Percentiles rank a stretch among this genome's conserved stretches.
Evolutionary conservation across 345 rosid genomes (phyloP).

Genomic region (Arabidopsis arenosa): DNA sequence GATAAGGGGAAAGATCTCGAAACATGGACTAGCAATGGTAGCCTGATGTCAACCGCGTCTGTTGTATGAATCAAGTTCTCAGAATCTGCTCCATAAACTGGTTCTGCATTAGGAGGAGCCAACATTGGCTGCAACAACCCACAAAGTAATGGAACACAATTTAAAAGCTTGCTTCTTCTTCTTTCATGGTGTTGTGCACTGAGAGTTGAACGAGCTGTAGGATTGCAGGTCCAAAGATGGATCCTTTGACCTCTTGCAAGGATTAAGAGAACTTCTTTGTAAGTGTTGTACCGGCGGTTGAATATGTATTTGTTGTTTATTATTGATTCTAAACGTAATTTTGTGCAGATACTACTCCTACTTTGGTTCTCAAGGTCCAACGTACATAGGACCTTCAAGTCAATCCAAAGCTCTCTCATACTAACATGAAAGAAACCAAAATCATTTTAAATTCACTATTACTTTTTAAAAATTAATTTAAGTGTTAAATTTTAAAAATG

Average conservation of each 20-base stretch:
- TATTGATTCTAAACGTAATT: background rate
- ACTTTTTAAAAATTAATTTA: too few relatives aligned
- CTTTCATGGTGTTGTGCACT: too few relatives aligned
- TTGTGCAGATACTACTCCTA: background rate
- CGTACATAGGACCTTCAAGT: too few relatives aligned
- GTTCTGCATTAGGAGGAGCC: slow-evolving; percentile 78
- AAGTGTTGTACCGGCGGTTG: slow-evolving; percentile 1
- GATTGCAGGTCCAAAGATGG: too few relatives aligned
- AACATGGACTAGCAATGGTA: slow-evolving; percentile 67
- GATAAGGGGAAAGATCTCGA: slow-evolving; percentile 39
- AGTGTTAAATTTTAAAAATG: too few relatives aligned
- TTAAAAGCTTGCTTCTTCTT: too few relatives aligned
- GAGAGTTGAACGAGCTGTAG: too few relatives aligned
- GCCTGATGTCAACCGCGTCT: slow-evolving; percentile 57
- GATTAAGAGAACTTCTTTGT: background rate
- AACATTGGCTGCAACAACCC: slow-evolving; percentile 65
- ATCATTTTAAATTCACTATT: too few relatives aligned
- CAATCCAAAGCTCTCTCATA: too few relatives aligned
- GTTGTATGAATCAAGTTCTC: slow-evolving; percentile 58
- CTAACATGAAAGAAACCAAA: too few relatives aligned
- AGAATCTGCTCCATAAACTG: slow-evolving; percentile 58
- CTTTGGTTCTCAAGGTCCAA: background rate
- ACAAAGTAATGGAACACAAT: background rate
- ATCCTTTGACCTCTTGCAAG: too few relatives aligned
- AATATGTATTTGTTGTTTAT: background rate